phyloP scores from a whole-genome alignment of 2,329 filamentous ascomycete genomes.

The Colletotrichum australisinense region DNA sequence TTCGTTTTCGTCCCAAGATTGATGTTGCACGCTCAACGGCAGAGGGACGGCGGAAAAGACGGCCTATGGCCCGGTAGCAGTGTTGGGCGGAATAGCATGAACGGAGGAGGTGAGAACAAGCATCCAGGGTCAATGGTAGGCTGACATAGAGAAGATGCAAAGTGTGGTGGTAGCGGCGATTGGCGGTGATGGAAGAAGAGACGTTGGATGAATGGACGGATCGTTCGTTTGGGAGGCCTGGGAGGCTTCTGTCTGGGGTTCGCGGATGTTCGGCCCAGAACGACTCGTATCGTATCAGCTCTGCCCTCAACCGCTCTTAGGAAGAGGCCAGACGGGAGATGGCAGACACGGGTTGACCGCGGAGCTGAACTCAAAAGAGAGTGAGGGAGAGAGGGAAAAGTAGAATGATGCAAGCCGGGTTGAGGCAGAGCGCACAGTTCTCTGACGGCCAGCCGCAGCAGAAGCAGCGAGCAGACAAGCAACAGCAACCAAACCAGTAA shows the following conservation, averaged over 20 bases:
- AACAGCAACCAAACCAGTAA: neutral
- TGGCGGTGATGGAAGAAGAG: neutral
- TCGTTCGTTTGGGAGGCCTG: neutral
- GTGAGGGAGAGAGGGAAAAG: neutral
- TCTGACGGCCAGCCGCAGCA: neutral
- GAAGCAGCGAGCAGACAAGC: neutral
- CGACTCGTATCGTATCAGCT: neutral
- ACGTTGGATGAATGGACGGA: slow-evolving; percentile 15
- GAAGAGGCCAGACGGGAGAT: neutral
- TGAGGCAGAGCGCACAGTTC: neutral
- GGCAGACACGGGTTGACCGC: neutral
- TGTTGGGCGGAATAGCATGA: slow-evolving; percentile 21
- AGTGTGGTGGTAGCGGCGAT: neutral
- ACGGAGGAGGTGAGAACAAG: slow-evolving; percentile 23
- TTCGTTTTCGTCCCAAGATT: slow-evolving; percentile 34
- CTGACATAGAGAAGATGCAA: neutral
- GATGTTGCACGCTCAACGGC: slow-evolving; percentile 6
- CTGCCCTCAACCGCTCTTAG: neutral
- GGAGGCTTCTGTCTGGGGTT: neutral
- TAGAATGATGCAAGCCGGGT: neutral
- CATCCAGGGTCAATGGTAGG: slow-evolving; percentile 32
- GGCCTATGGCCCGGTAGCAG: slow-evolving; percentile 28
- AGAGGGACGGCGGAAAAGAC: slow-evolving; percentile 20
- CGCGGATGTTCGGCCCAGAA: neutral
- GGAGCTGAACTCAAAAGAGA: neutral